Base-by-base conservation (phyloP, 108 stramenopile species). In the Fragilaria crotonensis region DNA sequence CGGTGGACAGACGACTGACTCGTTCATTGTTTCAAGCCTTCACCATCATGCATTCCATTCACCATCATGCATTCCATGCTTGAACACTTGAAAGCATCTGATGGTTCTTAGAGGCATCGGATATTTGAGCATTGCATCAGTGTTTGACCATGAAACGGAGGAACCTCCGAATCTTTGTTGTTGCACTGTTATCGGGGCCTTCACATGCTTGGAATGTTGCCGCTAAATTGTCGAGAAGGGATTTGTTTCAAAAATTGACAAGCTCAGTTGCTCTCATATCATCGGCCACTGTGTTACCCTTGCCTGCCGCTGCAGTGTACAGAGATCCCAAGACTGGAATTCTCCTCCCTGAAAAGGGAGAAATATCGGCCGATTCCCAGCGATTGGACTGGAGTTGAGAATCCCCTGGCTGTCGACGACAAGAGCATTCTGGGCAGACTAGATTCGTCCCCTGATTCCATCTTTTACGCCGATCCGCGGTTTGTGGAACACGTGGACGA, bases 401-500 rank as follows among this genome's bases (percentile, higher is more conserved):
- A 87, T 72, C 84, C 89, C 14, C 68, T 86, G 30, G 60, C 33
- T 2, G 19, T 53, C 0, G 67, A 54, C 3, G 50, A 28, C 11
- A 28, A 45, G 33, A 64, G 58, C 0, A 23, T 23, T 5, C 87
- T 91, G 69, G 62, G 68, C 21, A 67, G 86, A 45, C 59, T 91
- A 20, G 90, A 91, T 56, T 55, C 81, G 17, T 66, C 70, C 18
- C 71, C 80, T 2, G 90, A 91, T 57, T 54, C 70, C 21, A 53
- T 74, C 4, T 91, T 91, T 48, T 91, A 91, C 50, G 17, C 74
- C 1, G 82, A 84, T 48, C 84, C 90, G 4, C 66, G 90, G 44
- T 91, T 87, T 60, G 85, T 85, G 5, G 90, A 91, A 52, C 90
- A 91, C 64, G 84, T 91, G 17, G 90, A 91, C 59, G 82, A 67